phyloP scores from a whole-genome alignment of 2,329 filamentous ascomycete species.

The Hypoxylon sp. region DNA sequence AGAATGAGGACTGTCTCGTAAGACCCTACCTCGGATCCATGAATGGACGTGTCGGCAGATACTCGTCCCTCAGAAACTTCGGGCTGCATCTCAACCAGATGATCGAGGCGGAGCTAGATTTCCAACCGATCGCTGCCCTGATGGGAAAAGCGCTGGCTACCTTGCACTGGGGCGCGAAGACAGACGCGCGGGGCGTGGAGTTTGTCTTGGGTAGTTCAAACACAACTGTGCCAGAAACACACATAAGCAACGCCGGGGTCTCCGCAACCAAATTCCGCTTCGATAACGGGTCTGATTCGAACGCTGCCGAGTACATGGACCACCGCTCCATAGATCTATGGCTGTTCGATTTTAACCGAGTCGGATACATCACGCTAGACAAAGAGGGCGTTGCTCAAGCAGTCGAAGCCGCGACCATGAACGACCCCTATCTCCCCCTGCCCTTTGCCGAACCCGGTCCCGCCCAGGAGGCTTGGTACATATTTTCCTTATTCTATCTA shows the following conservation, averaged over 20 bases:
- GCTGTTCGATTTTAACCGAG: slow-evolving; percentile 48
- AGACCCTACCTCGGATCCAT: slow-evolving; percentile 16
- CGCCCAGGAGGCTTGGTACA: not conserved
- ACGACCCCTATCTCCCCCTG: slow-evolving; percentile 2
- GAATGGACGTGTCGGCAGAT: slow-evolving; percentile 1
- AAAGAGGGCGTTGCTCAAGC: slow-evolving; percentile 31
- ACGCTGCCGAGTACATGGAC: slow-evolving; percentile 16
- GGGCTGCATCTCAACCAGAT: slow-evolving; percentile 47
- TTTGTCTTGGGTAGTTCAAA: slow-evolving; percentile 45
- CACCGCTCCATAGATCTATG: slow-evolving; percentile 38
- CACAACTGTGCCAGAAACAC: too few relatives aligned
- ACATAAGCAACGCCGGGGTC: not conserved
- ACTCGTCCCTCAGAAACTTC: slow-evolving; percentile 46
- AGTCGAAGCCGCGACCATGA: slow-evolving; percentile 7
- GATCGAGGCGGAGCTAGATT: slow-evolving; percentile 37
- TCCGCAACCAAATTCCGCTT: not conserved
- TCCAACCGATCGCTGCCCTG: slow-evolving; percentile 25
- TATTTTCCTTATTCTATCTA: slow-evolving; percentile 2
- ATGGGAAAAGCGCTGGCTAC: slow-evolving; percentile 45
- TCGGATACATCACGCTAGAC: slow-evolving; percentile 37
- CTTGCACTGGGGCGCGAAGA: slow-evolving; percentile 46
- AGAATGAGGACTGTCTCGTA: slow-evolving; percentile 21
- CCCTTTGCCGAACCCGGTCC: not conserved
- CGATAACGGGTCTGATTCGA: slow-evolving; percentile 1
- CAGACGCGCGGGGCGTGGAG: slow-evolving; percentile 46